Conservation (phyloP, 306 rosid genomes). For the Rosa lucieae region DNA sequence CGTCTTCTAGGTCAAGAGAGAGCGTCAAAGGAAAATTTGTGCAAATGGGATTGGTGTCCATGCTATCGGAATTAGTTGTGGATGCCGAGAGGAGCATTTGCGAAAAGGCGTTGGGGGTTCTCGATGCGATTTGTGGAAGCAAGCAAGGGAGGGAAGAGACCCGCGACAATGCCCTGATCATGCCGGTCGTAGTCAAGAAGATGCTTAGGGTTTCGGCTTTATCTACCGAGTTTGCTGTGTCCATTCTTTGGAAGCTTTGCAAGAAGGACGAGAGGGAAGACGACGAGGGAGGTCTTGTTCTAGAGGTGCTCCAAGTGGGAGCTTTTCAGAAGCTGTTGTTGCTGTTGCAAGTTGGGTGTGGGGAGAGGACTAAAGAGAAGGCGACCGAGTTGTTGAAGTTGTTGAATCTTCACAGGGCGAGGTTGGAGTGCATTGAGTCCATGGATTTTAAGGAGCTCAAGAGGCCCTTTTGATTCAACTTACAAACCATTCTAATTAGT, state of each 20-base stretch:
- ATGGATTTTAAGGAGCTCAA: constrained; percentile 50
- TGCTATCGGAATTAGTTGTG: constrained; percentile 31
- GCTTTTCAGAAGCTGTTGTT: constrained; percentile 52
- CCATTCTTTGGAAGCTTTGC: constrained; percentile 44
- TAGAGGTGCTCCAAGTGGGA: constrained; percentile 47
- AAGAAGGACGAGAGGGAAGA: constrained; percentile 22
- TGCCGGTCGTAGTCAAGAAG: constrained; percentile 47
- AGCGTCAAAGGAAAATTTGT: constrained; percentile 16
- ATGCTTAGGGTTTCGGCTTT: constrained; percentile 36
- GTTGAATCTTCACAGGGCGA: constrained; percentile 36
- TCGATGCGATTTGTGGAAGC: constrained; percentile 32
- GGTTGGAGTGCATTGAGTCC: constrained; percentile 46
- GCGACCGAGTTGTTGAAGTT: constrained; percentile 36
- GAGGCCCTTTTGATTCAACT: constrained; percentile 36
- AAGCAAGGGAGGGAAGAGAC: constrained; percentile 34
- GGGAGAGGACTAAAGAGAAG: constrained; percentile 44
- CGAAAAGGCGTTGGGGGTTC: constrained; percentile 40
- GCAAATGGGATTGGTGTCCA: constrained; percentile 30
- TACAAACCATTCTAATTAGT: background rate
- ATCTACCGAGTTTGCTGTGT: constrained; percentile 39
- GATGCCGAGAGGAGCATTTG: constrained; percentile 40
- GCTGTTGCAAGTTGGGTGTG: constrained; percentile 48
- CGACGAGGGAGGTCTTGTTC: constrained; percentile 1
- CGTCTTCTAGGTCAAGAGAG: background rate
- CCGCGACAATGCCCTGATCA: constrained; percentile 26